Evolutionary conservation across 2,329 filamentous ascomycete genomes (phyloP).

Genomic region (Penicillium aurantiogriseum): DNA sequence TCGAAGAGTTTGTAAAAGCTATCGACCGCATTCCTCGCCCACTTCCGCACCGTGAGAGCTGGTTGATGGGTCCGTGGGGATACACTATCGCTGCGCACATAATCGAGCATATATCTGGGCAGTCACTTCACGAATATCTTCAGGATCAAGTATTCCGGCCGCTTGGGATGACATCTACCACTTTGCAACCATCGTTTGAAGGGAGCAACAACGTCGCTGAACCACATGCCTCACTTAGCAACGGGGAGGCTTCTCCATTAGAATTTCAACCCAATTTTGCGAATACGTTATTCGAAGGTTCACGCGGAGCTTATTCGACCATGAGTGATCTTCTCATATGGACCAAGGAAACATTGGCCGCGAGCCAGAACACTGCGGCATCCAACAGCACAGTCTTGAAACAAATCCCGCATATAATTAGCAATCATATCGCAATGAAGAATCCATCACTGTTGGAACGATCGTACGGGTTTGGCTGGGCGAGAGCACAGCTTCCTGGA

Average conservation of each 20-base stretch:
- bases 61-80: neutral
- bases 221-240: neutral
- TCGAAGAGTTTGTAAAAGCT: neutral
- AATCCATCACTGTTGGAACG: neutral
- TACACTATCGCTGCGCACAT: conserved; percentile 1
- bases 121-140: conserved; percentile 2
- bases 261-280: neutral
- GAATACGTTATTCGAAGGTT: neutral
- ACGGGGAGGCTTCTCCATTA: neutral
- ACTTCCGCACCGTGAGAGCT: neutral
- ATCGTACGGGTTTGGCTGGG: conserved; percentile 7
- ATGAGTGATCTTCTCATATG: conserved; percentile 6
- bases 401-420: neutral
- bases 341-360: conserved; percentile 1
- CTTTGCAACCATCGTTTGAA: neutral
- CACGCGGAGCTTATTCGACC: conserved; percentile 1
- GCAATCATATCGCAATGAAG: conserved; percentile 1
- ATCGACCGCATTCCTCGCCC: neutral
- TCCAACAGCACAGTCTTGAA: neutral
- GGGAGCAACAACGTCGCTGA: neutral
- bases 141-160: neutral
- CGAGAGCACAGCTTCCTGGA: neutral
- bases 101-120: neutral
- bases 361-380: neutral
- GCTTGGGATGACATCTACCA: neutral